Conservation (phyloP, 139 green algal species). For the Trebouxia sp. region DNA sequence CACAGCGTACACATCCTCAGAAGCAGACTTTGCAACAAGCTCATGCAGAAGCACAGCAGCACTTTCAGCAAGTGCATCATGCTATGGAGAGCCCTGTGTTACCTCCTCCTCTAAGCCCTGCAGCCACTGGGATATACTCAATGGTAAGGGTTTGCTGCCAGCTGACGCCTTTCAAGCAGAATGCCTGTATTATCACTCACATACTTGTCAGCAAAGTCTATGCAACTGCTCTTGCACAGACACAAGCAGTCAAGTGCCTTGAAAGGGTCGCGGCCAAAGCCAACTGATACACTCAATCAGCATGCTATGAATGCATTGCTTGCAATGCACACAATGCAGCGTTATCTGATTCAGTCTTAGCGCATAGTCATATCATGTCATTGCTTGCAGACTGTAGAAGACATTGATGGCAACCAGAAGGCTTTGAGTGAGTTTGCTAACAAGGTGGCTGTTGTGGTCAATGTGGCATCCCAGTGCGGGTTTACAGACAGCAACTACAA, state of each 20-base stretch:
- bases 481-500: slow-evolving; percentile 76
- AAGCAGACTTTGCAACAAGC: slow-evolving; percentile 16
- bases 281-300: neutral
- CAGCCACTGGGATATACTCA: slow-evolving; percentile 4
- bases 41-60: slow-evolving; percentile 2
- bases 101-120: neutral
- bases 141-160: neutral
- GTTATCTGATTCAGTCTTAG: neutral
- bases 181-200: too few species aligned
- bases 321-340: neutral
- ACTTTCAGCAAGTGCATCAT: neutral
- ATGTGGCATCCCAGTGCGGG: slow-evolving; percentile 77
- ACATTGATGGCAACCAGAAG: slow-evolving; percentile 47
- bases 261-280: neutral
- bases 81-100: neutral
- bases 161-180: too few species aligned
- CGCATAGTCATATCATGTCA: neutral
- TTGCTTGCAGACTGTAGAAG: slow-evolving; percentile 41
- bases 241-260: neutral
- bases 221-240: neutral
- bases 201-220: neutral
- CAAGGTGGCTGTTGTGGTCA: slow-evolving; percentile 71
- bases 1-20: neutral
- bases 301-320: neutral
- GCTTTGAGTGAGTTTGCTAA: slow-evolving; percentile 45